phyloP scores from a whole-genome alignment of 805 yeast genomes.

The Yarrowia yakushimensis region DNA sequence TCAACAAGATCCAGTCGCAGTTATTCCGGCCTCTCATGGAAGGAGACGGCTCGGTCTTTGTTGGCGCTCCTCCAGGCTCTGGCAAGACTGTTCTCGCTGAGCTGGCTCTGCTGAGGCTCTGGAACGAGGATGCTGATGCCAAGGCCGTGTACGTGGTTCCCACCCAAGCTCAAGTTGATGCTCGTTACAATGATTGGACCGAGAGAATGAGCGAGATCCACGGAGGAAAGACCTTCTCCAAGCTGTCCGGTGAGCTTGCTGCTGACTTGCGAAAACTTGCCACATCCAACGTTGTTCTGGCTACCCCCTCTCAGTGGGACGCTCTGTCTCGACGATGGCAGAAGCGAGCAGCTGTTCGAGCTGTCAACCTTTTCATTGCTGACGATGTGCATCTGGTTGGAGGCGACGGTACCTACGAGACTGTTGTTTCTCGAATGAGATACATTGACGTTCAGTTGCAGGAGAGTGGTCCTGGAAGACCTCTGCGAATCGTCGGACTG shows the following conservation, averaged over 20 bases:
- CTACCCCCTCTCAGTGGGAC: conserved; percentile 80
- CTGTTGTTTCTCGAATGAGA: conserved; percentile 63
- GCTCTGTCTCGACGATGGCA: conserved; percentile 76
- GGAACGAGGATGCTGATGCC: conserved; percentile 61
- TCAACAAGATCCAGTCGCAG: conserved; percentile 75
- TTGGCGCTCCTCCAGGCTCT: conserved; percentile 72
- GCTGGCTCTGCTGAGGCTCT: conserved; percentile 65
- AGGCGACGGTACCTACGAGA: conserved; percentile 70
- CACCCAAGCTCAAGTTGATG: conserved; percentile 52
- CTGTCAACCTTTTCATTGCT: conserved; percentile 62
- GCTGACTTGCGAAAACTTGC: conserved; percentile 56
- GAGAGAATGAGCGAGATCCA: conserved; percentile 44
- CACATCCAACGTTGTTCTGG: conserved; percentile 61
- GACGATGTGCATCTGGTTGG: conserved; percentile 74
- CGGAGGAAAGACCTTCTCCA: conserved; percentile 56
- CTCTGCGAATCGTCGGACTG: conserved; percentile 63
- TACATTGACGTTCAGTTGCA: conserved; percentile 63
- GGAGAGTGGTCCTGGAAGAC: conserved; percentile 18
- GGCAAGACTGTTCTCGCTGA: conserved; percentile 75
- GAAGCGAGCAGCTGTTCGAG: conserved; percentile 61
- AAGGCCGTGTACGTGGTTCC: conserved; percentile 73
- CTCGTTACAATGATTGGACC: conserved; percentile 50
- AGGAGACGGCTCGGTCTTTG: conserved; percentile 54
- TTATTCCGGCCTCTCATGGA: conserved; percentile 58
- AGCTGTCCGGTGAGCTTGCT: conserved; percentile 55